Evolutionary conservation across 2,329 filamentous ascomycete genomes (phyloP).

Genomic region (Parastagonospora nodorum): DNA sequence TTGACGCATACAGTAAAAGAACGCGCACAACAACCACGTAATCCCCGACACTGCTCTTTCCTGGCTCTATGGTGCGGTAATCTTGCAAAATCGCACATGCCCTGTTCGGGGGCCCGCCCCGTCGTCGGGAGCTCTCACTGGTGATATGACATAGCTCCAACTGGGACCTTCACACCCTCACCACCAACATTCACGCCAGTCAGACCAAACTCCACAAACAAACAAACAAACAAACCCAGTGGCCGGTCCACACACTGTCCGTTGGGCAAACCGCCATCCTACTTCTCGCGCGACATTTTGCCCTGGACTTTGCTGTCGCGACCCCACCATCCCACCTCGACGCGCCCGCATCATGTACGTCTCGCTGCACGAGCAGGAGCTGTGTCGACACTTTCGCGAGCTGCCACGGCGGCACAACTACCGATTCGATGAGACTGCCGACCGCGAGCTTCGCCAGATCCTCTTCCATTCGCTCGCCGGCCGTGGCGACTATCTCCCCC

Average conservation of each 20-base stretch:
- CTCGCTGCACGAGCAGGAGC: conserved; percentile 71
- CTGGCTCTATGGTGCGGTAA: neutral
- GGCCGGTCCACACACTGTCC: conserved; percentile 20
- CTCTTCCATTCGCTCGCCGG: conserved; percentile 88
- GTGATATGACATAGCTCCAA: conserved; percentile 19
- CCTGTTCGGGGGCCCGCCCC: conserved; percentile 9
- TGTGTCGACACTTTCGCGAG: conserved; percentile 80
- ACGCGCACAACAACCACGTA: neutral
- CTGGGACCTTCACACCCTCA: neutral
- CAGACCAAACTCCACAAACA: neutral
- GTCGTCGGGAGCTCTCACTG: conserved; percentile 2
- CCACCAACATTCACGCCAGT: neutral
- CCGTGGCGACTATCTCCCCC: conserved; percentile 72
- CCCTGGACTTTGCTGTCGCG: neutral
- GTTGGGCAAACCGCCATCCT: neutral
- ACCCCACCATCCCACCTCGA: conserved; percentile 18
- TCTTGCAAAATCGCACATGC: conserved; percentile 2
- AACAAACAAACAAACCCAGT: conserved; percentile 8
- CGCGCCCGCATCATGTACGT: conserved; percentile 48
- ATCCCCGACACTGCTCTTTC: neutral
- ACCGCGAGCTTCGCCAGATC: conserved; percentile 72
- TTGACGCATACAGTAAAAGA: no score
- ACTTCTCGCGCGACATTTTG: neutral
- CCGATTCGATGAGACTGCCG: conserved; percentile 75
- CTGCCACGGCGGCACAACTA: conserved; percentile 75